Base-by-base conservation (phyloP, 1,284 basidiomycete species). In the Cryptococcus sp. region DNA sequence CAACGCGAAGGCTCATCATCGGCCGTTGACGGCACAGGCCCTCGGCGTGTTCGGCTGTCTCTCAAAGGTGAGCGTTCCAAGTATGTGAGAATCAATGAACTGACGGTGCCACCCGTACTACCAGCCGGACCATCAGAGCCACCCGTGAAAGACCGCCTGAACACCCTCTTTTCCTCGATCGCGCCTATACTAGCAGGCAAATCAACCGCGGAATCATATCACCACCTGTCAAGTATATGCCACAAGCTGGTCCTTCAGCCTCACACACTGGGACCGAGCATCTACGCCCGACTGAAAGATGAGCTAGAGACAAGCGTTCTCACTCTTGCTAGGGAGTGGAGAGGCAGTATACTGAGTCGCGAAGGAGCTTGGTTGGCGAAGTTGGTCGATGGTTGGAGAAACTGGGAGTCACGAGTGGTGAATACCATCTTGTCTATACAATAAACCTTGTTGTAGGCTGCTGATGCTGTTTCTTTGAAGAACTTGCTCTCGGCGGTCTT, bases 401-500 rank as follows among this genome's bases (percentile, higher is more conserved):
- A 16, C 5, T 75, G 64, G 56, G 56, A 66, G 26, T 39, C 43
- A 20, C 58, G 69, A 20, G 66, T 71, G 3, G 73, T 71, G 51
- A 61, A 69, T 66, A 15, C 29, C 44, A 19, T 13, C 15, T 40
- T 25, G 43, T 7, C 29, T 39, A 22, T 20, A 11, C 8, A n/a
- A 25, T 44, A 29, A 16, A 16, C 17, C 13, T 25, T n/a, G n/a
- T 19, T 46, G 25, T 25, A 22, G 23, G 16, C 8, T 49, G 5
- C 15, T 37, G 39, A 16, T 29, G 8, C 25, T 10, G n/a, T 37
- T 3, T n/a, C n/a, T 22, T 51, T 10, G 17, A 50, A 76, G 70
- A 58, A 63, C 3, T 64, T 77, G 3, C 55, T 79, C 1, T 54
- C 68, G 10, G 58, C 73, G 0, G 58, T 79, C 5, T 67, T 78